phyloP scores from a whole-genome alignment of 148 eudicot genomes.

The Linanthus parryae region DNA sequence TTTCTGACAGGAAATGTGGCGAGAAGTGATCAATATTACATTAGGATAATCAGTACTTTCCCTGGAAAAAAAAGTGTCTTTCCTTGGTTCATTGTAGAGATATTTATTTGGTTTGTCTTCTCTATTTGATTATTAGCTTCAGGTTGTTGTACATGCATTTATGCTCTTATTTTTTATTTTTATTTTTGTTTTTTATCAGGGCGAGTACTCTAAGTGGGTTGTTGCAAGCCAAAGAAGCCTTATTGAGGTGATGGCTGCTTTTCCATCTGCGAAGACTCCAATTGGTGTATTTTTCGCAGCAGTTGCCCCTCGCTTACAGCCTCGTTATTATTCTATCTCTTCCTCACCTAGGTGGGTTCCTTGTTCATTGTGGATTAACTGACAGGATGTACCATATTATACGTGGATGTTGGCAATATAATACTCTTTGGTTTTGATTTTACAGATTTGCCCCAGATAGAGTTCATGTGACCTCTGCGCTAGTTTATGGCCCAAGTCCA shows the following conservation, averaged over 20 bases:
- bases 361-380: background rate
- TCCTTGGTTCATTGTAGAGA: too few species aligned
- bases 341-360: conserved; percentile 68
- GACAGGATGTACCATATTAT: too few species aligned
- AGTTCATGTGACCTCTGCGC: conserved; percentile 76
- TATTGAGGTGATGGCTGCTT: conserved; percentile 75
- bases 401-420: too few species aligned
- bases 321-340: conserved; percentile 86
- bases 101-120: too few species aligned
- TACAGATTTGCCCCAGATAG: conserved; percentile 53
- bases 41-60: too few species aligned
- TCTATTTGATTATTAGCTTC: too few species aligned
- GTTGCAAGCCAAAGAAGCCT: conserved; percentile 86
- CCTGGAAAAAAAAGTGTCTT: too few species aligned
- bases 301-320: conserved; percentile 76
- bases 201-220: conserved; percentile 78
- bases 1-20: too few species aligned
- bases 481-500: conserved; percentile 73
- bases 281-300: conserved; percentile 91
- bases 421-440: too few species aligned
- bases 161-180: background rate
- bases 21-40: too few species aligned
- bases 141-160: too few species aligned
- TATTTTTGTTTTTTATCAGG: conserved; percentile 33
- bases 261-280: conserved; percentile 85